Evolutionary conservation across 2,329 filamentous ascomycete genomes (phyloP).

Genomic region (Dothideomycetes sp.): DNA sequence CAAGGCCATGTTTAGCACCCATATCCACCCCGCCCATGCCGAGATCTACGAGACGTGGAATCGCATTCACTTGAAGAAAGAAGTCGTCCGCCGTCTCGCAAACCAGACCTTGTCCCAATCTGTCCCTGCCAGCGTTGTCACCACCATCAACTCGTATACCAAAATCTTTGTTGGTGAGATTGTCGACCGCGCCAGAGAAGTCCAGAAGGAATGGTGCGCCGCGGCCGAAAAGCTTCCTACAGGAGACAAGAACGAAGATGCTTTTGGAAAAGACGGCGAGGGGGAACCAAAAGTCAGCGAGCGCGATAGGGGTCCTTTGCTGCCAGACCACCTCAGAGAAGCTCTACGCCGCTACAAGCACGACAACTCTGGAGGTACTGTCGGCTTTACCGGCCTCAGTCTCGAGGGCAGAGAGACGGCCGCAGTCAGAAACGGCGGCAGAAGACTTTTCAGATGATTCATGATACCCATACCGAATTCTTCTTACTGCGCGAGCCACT

Average conservation of each 20-base stretch:
- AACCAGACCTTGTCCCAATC: constrained; percentile 76
- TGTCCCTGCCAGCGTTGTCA: constrained; percentile 62
- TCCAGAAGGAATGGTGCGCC: constrained; percentile 63
- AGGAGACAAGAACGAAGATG: constrained; percentile 28
- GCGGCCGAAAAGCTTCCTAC: constrained; percentile 49
- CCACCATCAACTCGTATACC: constrained; percentile 65
- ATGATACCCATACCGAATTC: too few relatives aligned
- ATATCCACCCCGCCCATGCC: constrained; percentile 58
- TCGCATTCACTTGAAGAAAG: constrained; percentile 57
- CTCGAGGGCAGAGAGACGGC: constrained; percentile 38
- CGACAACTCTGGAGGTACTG: constrained; percentile 52
- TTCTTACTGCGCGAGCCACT: too few relatives aligned
- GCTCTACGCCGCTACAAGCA: constrained; percentile 60
- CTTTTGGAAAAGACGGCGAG: constrained; percentile 20
- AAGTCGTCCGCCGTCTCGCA: constrained; percentile 63
- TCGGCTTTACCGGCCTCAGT: constrained; percentile 42
- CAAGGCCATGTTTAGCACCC: constrained; percentile 51
- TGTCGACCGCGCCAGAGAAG: constrained; percentile 59
- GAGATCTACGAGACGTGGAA: constrained; percentile 63
- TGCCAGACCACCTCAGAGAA: constrained; percentile 67
- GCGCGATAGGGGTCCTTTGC: constrained; percentile 47
- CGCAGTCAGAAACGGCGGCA: constrained; percentile 36
- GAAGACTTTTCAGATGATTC: constrained; percentile 35
- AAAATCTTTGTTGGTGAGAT: constrained; percentile 71
- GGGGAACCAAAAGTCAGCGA: constrained; percentile 20